These are phyloP conservation scores for Rutstroemia sp. DNA, from an alignment of 2,329 filamentous ascomycete species.

Conservation along the genomic window DNA sequence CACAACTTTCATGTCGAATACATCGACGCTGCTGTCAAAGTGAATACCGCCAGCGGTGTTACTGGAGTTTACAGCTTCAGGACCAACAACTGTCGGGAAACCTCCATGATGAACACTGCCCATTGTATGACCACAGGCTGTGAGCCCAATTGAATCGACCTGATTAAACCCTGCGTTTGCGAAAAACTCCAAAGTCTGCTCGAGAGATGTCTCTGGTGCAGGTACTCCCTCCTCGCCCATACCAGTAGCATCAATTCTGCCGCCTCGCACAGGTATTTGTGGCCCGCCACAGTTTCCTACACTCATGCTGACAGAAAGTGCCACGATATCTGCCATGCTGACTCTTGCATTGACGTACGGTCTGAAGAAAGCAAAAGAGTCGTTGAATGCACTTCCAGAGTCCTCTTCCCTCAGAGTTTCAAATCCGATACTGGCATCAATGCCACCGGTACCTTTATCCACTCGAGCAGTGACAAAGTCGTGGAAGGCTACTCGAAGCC, in stretches of 20 bases:
- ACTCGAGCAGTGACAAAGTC: slow-evolving; percentile 49
- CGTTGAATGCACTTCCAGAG: slow-evolving; percentile 41
- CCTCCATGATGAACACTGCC: slow-evolving; percentile 13
- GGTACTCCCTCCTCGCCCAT: slow-evolving; percentile 19
- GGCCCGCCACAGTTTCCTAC: slow-evolving; percentile 1
- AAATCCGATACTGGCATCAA: slow-evolving; percentile 38
- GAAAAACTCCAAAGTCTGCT: slow-evolving; percentile 13
- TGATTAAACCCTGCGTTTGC: slow-evolving; percentile 19
- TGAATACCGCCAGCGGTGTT: slow-evolving; percentile 9
- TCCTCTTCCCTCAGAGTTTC: slow-evolving; percentile 24
- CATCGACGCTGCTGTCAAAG: slow-evolving; percentile 38
- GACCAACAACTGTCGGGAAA: slow-evolving; percentile 11
- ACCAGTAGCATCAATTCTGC: slow-evolving; percentile 19
- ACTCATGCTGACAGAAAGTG: slow-evolving; percentile 1
- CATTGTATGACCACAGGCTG: slow-evolving; percentile 18
- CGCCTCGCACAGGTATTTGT: slow-evolving; percentile 15
- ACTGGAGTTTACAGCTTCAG: neutral
- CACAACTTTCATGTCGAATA: slow-evolving; percentile 48
- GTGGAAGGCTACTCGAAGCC: slow-evolving; percentile 53
- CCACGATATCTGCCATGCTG: slow-evolving; percentile 19
- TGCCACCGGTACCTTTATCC: slow-evolving; percentile 35
- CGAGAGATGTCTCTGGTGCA: slow-evolving; percentile 11
- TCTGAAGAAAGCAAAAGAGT: slow-evolving; percentile 1
- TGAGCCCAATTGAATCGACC: slow-evolving; percentile 16
- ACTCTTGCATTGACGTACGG: slow-evolving; percentile 7